Base-by-base conservation (phyloP, 2,329 filamentous ascomycete genomes). In the Calonectria henricotiae region DNA sequence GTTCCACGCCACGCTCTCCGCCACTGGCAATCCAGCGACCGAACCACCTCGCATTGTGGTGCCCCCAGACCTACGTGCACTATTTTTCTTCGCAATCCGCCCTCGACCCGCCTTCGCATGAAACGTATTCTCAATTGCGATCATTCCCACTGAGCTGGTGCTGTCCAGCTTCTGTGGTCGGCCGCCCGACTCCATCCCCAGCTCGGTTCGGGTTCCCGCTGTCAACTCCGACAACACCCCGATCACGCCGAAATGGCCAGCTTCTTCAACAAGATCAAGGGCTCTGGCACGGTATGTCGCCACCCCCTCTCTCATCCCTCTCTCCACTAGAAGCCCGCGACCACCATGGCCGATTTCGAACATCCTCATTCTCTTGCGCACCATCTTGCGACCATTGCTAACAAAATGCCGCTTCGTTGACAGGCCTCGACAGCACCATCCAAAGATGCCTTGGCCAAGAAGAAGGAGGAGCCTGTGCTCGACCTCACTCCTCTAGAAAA, bases 401-500 rank as follows among this genome's bases (percentile, higher is more conserved):
- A 83, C 80, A 78, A 78, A 78, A 74, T 78, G 43, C 76, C 75
- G 74, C 72, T 74, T 62, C 69, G 44, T 65, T 65, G 68, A 51
- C 72, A 89, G 88, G 82, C 83, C 69, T 82, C 82, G 73, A 81
- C 84, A 64, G 84, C 81, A 72, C 79, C 82, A 64, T 77, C 82
- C 49, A 76, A 87, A 80, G 86, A 88, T 81, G 80, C 83, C 62
- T 79, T 84, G 55, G 82, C 79, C 74, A 87, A 85, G 80, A 90
- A 89, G 80, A 89, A 89, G 75, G 88, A 90, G 54, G 88, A 90
- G 74, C 80, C 83, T n/a, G 74, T 82, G n/a, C 83, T 84, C n/a
- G 90, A 92, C 77, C 76, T 88, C 65, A 92, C 90, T 2, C 90
- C 90, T 3, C 76, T 92, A 68, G 88, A 91, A 77, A 91, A 94